A percentile compares a stretch with the other conserved stretches of the same genome.
These are phyloP conservation scores for Sporisorium sorghi DNA, from an alignment of 1,284 basidiomycete species.

Conservation along the genomic window DNA sequence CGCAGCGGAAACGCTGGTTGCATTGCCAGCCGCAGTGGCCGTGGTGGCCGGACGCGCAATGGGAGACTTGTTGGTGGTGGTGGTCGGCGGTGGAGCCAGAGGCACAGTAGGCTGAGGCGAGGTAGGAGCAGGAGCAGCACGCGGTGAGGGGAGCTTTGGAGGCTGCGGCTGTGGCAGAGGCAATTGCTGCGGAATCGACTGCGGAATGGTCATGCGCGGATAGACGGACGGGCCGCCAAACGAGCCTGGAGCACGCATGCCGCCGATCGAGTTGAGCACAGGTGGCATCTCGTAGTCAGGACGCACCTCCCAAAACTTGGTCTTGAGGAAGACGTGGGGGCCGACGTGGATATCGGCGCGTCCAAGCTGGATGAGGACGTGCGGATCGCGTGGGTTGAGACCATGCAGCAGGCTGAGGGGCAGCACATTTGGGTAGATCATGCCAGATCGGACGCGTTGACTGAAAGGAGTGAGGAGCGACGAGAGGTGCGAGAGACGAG, in stretches of 20 bases:
- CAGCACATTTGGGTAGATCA: slow-evolving; percentile 55
- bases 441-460: slow-evolving; percentile 53
- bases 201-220: slow-evolving; percentile 12
- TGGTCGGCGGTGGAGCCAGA: slow-evolving; percentile 20
- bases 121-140: slow-evolving; percentile 12
- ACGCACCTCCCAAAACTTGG: slow-evolving; percentile 63
- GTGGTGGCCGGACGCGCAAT: slow-evolving; percentile 21
- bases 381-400: slow-evolving; percentile 58
- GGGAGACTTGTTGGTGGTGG: slow-evolving; percentile 10
- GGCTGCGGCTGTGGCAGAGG: slow-evolving; percentile 33
- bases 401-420: slow-evolving; percentile 54
- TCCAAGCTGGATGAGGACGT: slow-evolving; percentile 59
- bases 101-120: slow-evolving; percentile 28
- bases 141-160: slow-evolving; percentile 33
- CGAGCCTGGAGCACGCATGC: slow-evolving; percentile 26
- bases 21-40: slow-evolving; percentile 1
- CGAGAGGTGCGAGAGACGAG: slow-evolving; percentile 65
- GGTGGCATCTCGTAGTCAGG: slow-evolving; percentile 50
- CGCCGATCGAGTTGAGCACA: slow-evolving; percentile 14
- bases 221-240: slow-evolving; percentile 19
- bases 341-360: slow-evolving; percentile 62
- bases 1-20: not conserved
- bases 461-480: slow-evolving; percentile 63
- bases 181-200: slow-evolving; percentile 28
- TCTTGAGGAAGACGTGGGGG: slow-evolving; percentile 60